Base-by-base conservation (phyloP, 2,329 filamentous ascomycete genomes). In the Ophiostoma ips region DNA sequence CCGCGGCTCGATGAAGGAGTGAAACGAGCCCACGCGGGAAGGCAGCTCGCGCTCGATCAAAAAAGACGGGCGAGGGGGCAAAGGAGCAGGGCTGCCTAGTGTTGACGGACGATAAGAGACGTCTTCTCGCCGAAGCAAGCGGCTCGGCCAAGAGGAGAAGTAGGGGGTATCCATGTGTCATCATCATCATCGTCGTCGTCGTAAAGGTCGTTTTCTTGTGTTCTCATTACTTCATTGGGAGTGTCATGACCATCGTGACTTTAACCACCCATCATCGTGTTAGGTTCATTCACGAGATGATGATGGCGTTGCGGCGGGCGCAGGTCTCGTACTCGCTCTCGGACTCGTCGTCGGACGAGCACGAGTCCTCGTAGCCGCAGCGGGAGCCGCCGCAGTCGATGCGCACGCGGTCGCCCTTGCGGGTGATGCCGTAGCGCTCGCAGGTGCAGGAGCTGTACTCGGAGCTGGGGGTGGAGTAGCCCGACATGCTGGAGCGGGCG, bases 351-450 rank as follows among this genome's bases (percentile, higher is more conserved):
- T 70, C 69, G 58, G 82, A 82, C 59, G 81, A 87, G 73, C 82
- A 87, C 50, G 71, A 76, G 61, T 86, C 82, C 56, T 76, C 77
- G 70, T 85, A 92, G 62, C 87, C 86, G 69, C 90, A 95, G 64
- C 87, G 83, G 55, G 81, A 73, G 59, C 90, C 90, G 59, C 88
- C 88, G 63, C 90, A 96, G 77, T 95, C 89, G 66, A 95, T 81
- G 77, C 90, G 92, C 76, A 96, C 84, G 62, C 89, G 83, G 67
- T 94, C 84, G 63, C 89, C 88, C 66, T 83, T 82, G 70, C 88
- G 85, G 57, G 89, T 95, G 73, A 96, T 94, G 60, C 89, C 90
- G 72, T 92, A 95, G 71, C 89, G 86, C 68, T 95, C 87, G 71
- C 90, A 96, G 57, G 83, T 88, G 79, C 92, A 96, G 65, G 76